phyloP scores from a whole-genome alignment of 257 asterid species.

The Lycium barbarum region DNA sequence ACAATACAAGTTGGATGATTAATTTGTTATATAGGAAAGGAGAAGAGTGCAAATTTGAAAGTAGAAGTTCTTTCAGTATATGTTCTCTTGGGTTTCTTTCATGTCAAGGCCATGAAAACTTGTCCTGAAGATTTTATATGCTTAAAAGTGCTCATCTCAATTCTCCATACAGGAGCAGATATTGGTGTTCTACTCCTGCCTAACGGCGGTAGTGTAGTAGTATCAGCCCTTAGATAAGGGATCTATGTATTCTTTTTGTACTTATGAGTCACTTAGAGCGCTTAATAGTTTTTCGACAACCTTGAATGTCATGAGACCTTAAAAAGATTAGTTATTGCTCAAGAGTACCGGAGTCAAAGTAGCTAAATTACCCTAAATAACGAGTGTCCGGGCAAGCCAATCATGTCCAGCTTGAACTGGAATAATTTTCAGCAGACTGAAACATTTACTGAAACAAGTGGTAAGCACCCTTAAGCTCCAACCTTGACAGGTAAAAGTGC shows the following conservation, averaged over 20 bases:
- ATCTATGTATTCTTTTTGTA: background rate
- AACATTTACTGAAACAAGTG: background rate
- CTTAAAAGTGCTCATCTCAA: background rate
- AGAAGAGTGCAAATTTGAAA: constrained; percentile 35
- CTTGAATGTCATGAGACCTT: constrained; percentile 10
- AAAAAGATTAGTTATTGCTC: background rate
- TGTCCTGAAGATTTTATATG: constrained; percentile 16
- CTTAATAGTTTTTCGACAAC: background rate
- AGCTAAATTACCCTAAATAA: background rate
- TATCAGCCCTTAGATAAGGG: background rate
- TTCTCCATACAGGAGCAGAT: background rate
- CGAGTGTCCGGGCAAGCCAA: background rate
- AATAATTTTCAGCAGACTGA: background rate
- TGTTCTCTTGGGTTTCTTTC: constrained; percentile 37
- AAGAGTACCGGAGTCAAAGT: background rate
- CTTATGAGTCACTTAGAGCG: background rate
- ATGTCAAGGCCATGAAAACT: constrained; percentile 32
- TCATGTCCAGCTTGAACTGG: background rate
- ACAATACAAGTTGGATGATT: constrained; percentile 26
- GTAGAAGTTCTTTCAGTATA: constrained; percentile 41
- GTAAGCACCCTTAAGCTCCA: too few relatives aligned
- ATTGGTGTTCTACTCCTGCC: background rate
- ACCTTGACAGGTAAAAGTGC: too few relatives aligned
- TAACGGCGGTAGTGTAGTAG: background rate
- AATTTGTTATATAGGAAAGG: background rate